Evolutionary conservation across 768 basidiomycete species (phyloP).

Genomic region (Gymnopilus dilepis): DNA sequence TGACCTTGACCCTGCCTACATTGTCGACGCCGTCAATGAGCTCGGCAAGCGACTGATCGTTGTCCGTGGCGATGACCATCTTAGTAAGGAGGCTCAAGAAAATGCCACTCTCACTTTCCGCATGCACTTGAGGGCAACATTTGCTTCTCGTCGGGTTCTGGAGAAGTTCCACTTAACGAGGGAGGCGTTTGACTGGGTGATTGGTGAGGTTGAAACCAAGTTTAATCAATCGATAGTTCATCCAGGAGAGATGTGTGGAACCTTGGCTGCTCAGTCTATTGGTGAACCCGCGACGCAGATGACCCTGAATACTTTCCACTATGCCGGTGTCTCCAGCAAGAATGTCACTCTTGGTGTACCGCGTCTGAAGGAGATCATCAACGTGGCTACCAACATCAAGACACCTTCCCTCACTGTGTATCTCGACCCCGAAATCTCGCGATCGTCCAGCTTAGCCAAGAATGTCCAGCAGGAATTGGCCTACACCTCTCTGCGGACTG

Average conservation of each 20-base stretch:
- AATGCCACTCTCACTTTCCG: conserved; percentile 93
- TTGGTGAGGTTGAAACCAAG: conserved; percentile 94
- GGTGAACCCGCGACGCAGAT: conserved; percentile 99
- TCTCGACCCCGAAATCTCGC: conserved; percentile 72
- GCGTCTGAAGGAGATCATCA: conserved; percentile 98
- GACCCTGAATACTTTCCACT: conserved; percentile 99
- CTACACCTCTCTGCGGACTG: conserved; percentile 90
- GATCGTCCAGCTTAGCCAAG: conserved; percentile 70
- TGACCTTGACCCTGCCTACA: conserved; percentile 88
- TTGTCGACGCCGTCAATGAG: conserved; percentile 78
- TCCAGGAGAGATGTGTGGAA: conserved; percentile 99
- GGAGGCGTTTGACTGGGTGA: conserved; percentile 97
- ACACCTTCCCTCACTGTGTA: conserved; percentile 96
- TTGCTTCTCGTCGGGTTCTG: conserved; percentile 86
- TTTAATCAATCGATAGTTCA: conserved; percentile 93
- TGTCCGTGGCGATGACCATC: conserved; percentile 82
- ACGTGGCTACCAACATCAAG: conserved; percentile 98
- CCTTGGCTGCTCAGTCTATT: conserved; percentile 96
- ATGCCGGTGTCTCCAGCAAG: conserved; percentile 99
- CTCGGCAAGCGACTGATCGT: conserved; percentile 81
- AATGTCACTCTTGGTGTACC: conserved; percentile 99
- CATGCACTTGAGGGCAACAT: conserved; percentile 90
- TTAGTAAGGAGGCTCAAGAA: conserved; percentile 79
- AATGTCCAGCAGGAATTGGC: conserved; percentile 92
- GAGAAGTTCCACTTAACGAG: conserved; percentile 87